phyloP scores from a whole-genome alignment of 2,329 filamentous ascomycete species.

The Pseudogymnoascus sp. region DNA sequence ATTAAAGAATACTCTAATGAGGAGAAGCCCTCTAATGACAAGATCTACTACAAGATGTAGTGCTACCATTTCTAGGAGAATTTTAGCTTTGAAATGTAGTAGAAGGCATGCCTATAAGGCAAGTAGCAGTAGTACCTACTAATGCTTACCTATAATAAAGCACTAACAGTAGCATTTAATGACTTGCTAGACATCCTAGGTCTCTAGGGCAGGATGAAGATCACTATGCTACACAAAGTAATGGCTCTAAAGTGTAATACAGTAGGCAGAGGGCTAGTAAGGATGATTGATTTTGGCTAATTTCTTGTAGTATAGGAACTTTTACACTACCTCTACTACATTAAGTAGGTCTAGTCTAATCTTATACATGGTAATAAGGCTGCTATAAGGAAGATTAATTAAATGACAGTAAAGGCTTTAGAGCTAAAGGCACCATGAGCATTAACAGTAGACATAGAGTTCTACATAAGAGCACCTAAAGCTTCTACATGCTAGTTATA shows the following conservation, averaged over 20 bases:
- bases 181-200: slow-evolving; percentile 14
- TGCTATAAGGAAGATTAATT: not conserved
- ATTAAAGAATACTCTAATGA: slow-evolving; percentile 27
- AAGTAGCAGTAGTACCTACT: not conserved
- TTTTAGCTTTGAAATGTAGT: not conserved
- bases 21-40: slow-evolving; percentile 15
- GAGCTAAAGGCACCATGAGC: not conserved
- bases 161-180: slow-evolving; percentile 12
- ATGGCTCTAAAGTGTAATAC: not conserved
- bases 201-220: slow-evolving; percentile 14
- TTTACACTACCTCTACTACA: not conserved
- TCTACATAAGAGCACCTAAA: too few relatives aligned
- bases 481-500: too few relatives aligned
- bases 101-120: not conserved
- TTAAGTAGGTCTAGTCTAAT: not conserved
- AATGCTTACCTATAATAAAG: slow-evolving; percentile 7
- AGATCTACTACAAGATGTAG: not conserved
- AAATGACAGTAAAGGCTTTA: not conserved
- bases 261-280: not conserved
- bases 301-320: not conserved
- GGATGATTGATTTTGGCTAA: not conserved
- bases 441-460: not conserved
- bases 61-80: not conserved
- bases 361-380: not conserved
- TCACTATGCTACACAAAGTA: slow-evolving; percentile 5